Percentiles rank a stretch among this genome's conserved stretches.
Evolutionary conservation across 805 yeast genomes (phyloP).

Genomic region (Isabelozyma pseudorhagii): DNA sequence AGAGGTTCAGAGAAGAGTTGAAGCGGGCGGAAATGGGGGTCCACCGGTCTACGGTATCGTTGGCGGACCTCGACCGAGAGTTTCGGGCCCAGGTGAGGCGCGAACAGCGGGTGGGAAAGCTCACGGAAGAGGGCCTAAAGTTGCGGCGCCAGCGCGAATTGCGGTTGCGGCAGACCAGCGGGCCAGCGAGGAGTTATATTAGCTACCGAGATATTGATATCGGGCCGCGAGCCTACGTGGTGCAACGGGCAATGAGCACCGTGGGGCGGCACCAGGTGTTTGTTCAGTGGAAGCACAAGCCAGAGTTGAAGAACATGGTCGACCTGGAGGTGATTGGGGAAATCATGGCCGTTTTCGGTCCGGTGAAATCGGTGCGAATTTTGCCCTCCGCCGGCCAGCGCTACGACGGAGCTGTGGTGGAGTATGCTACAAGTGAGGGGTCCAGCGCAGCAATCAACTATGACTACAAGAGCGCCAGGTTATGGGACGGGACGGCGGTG

Average conservation of each 20-base stretch:
- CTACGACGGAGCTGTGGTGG: conserved; percentile 39
- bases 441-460: conserved; percentile 37
- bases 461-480: conserved; percentile 39
- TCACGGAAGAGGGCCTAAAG: conserved; percentile 25
- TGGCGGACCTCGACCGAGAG: neutral
- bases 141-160: conserved; percentile 23
- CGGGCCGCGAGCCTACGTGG: neutral
- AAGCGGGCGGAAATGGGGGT: conserved; percentile 8
- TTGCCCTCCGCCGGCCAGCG: conserved; percentile 6
- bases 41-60: neutral
- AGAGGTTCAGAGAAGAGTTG: conserved; percentile 27
- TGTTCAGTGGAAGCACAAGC: conserved; percentile 46
- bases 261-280: conserved; percentile 11
- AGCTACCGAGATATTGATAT: conserved; percentile 16
- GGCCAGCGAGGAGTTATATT: conserved; percentile 8
- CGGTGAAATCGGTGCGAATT: conserved; percentile 13
- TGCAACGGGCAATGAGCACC: neutral
- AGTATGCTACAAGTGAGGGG: conserved; percentile 20
- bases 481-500: conserved; percentile 47
- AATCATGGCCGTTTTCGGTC: conserved; percentile 48
- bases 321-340: conserved; percentile 27
- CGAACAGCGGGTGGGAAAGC: conserved; percentile 9
- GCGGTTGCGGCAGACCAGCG: conserved; percentile 5
- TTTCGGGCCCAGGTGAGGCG: neutral
- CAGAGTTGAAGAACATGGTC: conserved; percentile 28